Evolutionary conservation across 371 early-diverging fungal species (phyloP).

Genomic region (Funneliformis caledonium): DNA sequence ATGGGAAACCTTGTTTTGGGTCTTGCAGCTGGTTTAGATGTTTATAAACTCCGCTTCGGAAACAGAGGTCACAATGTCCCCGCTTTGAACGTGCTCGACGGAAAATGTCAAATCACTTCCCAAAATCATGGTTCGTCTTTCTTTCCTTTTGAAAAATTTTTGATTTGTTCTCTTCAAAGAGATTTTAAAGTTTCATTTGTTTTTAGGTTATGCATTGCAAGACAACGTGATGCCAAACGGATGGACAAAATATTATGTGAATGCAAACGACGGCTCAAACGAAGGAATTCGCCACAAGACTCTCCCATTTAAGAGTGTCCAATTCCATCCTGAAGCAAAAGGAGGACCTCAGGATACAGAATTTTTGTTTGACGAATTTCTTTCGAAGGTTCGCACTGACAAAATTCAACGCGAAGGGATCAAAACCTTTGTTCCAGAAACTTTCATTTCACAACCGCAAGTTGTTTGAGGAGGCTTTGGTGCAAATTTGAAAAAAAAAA

Average conservation of each 20-base stretch:
- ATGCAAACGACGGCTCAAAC: conserved; percentile 94
- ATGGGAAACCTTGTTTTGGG: conserved; percentile 95
- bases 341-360: conserved; percentile 94
- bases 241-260: conserved; percentile 86
- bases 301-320: conserved; percentile 82
- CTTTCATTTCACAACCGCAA: neutral
- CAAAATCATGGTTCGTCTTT: conserved; percentile 85
- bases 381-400: conserved; percentile 52
- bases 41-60: conserved; percentile 88
- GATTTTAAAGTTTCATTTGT: neutral
- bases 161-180: too few relatives aligned
- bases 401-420: conserved; percentile 46
- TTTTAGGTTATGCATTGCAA: conserved; percentile 71
- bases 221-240: conserved; percentile 68
- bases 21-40: conserved; percentile 83
- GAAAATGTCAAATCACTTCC: conserved; percentile 87
- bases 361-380: conserved; percentile 82
- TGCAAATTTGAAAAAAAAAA: neutral
- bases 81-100: conserved; percentile 72
- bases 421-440: conserved; percentile 32
- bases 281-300: conserved; percentile 86
- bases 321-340: conserved; percentile 97
- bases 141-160: too few relatives aligned
- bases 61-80: conserved; percentile 98
- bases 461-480: too few relatives aligned